Evolutionary conservation across 805 yeast genomes (phyloP), one percentile per base, ranked within the genome.

Genomic region (Yamadazyma akitaensis): DNA sequence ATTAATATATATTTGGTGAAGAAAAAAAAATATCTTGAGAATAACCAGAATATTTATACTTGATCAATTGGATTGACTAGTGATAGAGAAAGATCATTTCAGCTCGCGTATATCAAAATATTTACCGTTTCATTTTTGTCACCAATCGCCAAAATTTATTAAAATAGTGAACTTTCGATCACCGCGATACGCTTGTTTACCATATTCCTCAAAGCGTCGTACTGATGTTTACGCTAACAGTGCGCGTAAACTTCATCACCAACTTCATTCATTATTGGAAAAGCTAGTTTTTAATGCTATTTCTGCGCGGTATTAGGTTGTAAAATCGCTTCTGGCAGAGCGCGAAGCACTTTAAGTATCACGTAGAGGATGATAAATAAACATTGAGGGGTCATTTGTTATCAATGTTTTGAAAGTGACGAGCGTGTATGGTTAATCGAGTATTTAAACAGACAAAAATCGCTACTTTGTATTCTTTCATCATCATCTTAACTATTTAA

Each of bases 1-100:
- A 42, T 43, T 41, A 44, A 38, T 48, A 30, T 36, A 21, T 35
- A 21, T 44, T 40, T 42, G 42, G 32, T 37, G 33, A n/a, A 37
- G 21, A 41, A 24, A n/a, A 37, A n/a, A 17, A 41, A 32, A 19
- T 2, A 19, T 7, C 2, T 36, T 14, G 25, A 30, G 43, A 42
- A 31, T 2, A 14, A 2, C 8, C 14, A 12, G 14, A 24, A 14
- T 45, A 45, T 45, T 45, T 45, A 45, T 45, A 45, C 36, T 16
- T 35, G 35, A 17, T 24, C 34, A 31, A 31, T 40, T 19, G 24
- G 13, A n/a, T 14, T n/a, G 41, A 5, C 5, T 24, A 24, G 11
- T 37, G 13, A 19, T 34, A 25, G 13, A 14, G 9, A 18, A n/a
- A 11, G 18, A 21, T 37, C 13, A 17, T 34, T 13, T 19, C 21